These are phyloP conservation scores for Boletus rubescentipes DNA, from an alignment of 768 basidiomycete species.

Conservation along the genomic window DNA sequence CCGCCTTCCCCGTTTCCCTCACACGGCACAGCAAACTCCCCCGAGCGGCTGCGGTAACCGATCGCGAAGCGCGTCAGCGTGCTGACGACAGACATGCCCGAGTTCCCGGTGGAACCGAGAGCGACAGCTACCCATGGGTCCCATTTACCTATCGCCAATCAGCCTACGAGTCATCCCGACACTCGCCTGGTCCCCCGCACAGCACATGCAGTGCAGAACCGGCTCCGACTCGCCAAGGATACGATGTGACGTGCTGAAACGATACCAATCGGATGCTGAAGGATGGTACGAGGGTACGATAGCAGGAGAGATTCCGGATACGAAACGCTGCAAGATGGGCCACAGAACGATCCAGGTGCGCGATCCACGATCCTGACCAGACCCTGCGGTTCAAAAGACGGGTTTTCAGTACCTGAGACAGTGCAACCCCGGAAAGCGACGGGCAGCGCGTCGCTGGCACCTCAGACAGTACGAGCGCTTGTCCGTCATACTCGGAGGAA, in stretches of 20 bases:
- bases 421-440: slow-evolving; percentile 1
- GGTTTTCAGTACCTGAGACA: slow-evolving; percentile 5
- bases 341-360: not conserved
- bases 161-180: not conserved
- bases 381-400: not conserved
- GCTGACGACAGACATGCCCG: not conserved
- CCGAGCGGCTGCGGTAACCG: not conserved
- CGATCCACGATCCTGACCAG: slow-evolving; percentile 7
- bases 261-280: not conserved
- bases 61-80: not conserved
- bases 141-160: not conserved
- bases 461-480: slow-evolving; percentile 5
- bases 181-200: not conserved
- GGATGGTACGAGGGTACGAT: not conserved
- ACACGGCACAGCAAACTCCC: not conserved
- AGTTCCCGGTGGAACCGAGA: not conserved
- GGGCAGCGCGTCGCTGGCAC: not conserved
- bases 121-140: not conserved
- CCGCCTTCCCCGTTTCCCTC: not conserved
- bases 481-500: slow-evolving; percentile 13
- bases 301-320: not conserved
- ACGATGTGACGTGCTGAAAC: not conserved
- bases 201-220: not conserved
- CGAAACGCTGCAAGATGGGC: not conserved
- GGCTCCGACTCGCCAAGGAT: not conserved